Evolutionary conservation across 768 basidiomycete genomes (phyloP), one percentile per base, ranked within the genome.

Genomic region (Leccinellum albellum): DNA sequence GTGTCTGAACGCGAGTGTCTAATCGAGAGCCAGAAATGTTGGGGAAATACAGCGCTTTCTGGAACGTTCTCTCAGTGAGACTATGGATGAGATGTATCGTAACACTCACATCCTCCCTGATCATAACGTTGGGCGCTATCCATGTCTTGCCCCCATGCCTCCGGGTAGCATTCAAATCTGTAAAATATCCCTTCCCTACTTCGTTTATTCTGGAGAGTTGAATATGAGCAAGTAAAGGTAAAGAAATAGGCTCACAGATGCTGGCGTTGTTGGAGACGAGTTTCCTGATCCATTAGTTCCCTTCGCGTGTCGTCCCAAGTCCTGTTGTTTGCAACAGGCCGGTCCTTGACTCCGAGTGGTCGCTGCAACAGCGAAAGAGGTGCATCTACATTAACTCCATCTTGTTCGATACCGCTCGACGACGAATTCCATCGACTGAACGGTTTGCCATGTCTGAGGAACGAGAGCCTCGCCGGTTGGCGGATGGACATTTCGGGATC

Each of bases 31-130:
- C 96, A 2, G 74, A 72, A 26, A 98, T 82, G 66, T 97, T 86
- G 3, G 96, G 96, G 55, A 98, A 86, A 74, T 94, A 97, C 3
- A 95, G 76, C 15, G 96, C 85, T 87, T 87, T 89, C 95, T 98
- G 67, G 6, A 13, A 17, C 20, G 3, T 21, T 12, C 50, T 3
- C n/a, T 59, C 28, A 57, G 40, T 54, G 4, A 3, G 10, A 40
- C 28, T 13, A 26, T 31, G 31, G 10, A 35, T 20, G 50, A 24
- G 32, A 45, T 13, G 33, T 20, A 46, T 26, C 48, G 45, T n/a
- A 21, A 10, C 28, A 31, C 90, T 63, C 67, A 95, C 95, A 62
- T 96, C 92, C 75, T 94, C 91, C 28, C 86, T 84, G 60, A 98
- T 94, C 64, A 98, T 78, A 21, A 90, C 88, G 21, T 81, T 85